These are phyloP conservation scores for Suillus weaverae DNA, from an alignment of 768 basidiomycete species.

Conservation along the genomic window DNA sequence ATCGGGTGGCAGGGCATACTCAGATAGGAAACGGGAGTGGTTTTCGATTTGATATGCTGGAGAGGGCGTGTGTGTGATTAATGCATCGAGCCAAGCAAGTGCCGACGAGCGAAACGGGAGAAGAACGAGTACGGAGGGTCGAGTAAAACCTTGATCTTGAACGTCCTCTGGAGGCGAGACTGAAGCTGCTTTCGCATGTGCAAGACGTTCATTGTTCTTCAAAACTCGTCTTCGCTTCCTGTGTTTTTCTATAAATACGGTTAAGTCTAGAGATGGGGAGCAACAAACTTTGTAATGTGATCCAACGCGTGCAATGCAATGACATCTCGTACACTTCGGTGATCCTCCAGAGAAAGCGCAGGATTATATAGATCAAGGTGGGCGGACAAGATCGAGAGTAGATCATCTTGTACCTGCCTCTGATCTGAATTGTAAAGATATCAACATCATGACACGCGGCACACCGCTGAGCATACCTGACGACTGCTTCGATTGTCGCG, in stretches of 20 bases:
- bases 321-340: slow-evolving; percentile 63
- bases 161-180: slow-evolving; percentile 66
- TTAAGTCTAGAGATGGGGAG: background rate
- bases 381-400: slow-evolving; percentile 63
- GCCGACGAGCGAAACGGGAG: slow-evolving; percentile 93
- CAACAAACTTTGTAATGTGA: slow-evolving; percentile 79
- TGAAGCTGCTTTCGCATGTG: slow-evolving; percentile 61
- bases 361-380: slow-evolving; percentile 80
- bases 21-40: slow-evolving; percentile 72
- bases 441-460: slow-evolving; percentile 3
- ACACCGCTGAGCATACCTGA: slow-evolving; percentile 39
- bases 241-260: background rate
- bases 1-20: slow-evolving; percentile 81
- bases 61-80: slow-evolving; percentile 74
- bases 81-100: slow-evolving; percentile 75
- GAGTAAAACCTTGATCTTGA: slow-evolving; percentile 97
- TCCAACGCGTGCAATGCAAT: slow-evolving; percentile 81
- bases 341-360: slow-evolving; percentile 62
- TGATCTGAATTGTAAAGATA: slow-evolving; percentile 38
- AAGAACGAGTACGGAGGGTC: slow-evolving; percentile 89
- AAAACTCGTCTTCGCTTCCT: slow-evolving; percentile 90
- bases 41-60: slow-evolving; percentile 86
- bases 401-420: slow-evolving; percentile 59
- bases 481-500: slow-evolving; percentile 52
- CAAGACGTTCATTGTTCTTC: slow-evolving; percentile 93